Conservation (phyloP, 2,329 filamentous ascomycete species). For the Monosporascus ibericus region DNA sequence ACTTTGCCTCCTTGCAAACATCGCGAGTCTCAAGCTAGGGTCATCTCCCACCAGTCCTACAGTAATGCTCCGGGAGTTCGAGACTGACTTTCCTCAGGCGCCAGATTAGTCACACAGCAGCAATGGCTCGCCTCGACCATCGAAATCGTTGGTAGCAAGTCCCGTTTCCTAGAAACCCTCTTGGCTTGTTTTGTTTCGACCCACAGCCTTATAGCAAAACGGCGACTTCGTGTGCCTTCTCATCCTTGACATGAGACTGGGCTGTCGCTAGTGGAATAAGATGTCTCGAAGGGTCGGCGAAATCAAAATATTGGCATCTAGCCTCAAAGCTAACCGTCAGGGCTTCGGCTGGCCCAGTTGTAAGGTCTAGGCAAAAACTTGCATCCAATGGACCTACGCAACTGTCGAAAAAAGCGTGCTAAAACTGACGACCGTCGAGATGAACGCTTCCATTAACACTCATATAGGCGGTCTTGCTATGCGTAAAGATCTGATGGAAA, state of each 20-base stretch:
- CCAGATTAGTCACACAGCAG: constrained; percentile 15
- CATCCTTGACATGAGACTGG: not conserved
- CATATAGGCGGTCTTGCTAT: not conserved
- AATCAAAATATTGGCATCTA: not conserved
- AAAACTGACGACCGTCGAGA: not conserved
- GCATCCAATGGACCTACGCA: not conserved
- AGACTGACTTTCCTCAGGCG: constrained; percentile 11
- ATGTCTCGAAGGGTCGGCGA: not conserved
- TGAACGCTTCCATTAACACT: not conserved
- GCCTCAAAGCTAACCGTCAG: not conserved
- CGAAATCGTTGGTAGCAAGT: constrained; percentile 13
- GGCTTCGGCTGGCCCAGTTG: too few species aligned
- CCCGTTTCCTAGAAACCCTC: constrained; percentile 2
- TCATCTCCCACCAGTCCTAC: constrained; percentile 5
- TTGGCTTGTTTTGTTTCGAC: constrained; percentile 6
- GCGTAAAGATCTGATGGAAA: not conserved
- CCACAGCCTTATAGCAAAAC: not conserved
- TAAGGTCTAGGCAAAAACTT: too few species aligned
- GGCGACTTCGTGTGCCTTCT: too few species aligned
- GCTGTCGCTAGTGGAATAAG: not conserved
- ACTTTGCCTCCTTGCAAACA: constrained; percentile 12
- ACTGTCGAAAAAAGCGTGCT: not conserved
- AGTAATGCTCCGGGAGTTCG: constrained; percentile 9
- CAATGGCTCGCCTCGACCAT: constrained; percentile 15
- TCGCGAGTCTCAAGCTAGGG: constrained; percentile 1